phyloP scores from a whole-genome alignment of 176 grass and related monocot genomes.

The Pontederia paniculata region DNA sequence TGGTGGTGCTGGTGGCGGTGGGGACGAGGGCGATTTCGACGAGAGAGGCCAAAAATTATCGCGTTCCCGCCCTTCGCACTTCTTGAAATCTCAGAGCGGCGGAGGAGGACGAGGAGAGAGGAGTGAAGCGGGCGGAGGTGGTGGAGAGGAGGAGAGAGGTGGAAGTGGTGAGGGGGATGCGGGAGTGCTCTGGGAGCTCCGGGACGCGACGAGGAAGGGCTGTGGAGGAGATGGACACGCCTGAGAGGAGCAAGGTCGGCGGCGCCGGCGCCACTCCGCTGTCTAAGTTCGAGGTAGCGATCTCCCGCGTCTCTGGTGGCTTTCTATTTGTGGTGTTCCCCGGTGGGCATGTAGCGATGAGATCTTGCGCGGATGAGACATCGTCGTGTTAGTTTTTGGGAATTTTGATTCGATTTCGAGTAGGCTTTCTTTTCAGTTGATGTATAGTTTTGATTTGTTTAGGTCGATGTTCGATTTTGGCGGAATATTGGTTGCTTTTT shows the following conservation, averaged over 20 bases:
- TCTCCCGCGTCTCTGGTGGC: background rate
- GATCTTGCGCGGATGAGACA: conserved; percentile 1
- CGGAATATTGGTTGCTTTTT: too few species aligned
- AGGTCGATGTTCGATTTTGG: too few species aligned
- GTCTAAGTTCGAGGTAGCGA: conserved; percentile 27
- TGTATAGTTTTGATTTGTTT: too few species aligned
- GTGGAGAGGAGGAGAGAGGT: conserved; percentile 3
- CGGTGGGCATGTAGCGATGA: too few species aligned
- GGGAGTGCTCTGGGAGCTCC: conserved; percentile 1
- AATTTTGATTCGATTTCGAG: too few species aligned
- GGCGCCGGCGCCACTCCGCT: conserved; percentile 5
- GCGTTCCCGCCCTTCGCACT: conserved; percentile 32
- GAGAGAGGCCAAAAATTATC: conserved; percentile 12
- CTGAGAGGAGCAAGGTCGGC: conserved; percentile 35
- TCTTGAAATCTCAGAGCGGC: conserved; percentile 27
- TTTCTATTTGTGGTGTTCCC: background rate
- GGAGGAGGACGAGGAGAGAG: background rate
- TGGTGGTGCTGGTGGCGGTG: background rate
- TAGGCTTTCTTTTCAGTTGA: too few species aligned
- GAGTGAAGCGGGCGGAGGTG: conserved; percentile 1
- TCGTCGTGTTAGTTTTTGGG: too few species aligned
- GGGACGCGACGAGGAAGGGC: background rate
- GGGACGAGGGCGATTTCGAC: background rate
- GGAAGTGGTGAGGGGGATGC: conserved; percentile 11
- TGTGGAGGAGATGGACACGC: conserved; percentile 80